phyloP scores from a whole-genome alignment of 108 stramenopile genomes.

The Skeletonema potamos region DNA sequence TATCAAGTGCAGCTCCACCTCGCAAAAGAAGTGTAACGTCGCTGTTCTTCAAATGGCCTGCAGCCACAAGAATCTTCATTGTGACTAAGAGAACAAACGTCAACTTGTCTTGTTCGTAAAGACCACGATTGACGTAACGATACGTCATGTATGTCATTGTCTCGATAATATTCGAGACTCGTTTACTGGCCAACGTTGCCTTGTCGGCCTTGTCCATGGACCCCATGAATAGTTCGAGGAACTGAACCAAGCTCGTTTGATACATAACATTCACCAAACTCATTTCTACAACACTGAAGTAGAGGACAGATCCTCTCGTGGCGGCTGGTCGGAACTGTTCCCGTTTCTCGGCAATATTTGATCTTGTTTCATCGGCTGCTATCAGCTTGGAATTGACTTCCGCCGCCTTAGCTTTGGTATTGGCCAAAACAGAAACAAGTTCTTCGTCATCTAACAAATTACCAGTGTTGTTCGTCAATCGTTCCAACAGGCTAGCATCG shows the following conservation, averaged over 20 bases:
- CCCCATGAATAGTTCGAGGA: conserved; percentile 84
- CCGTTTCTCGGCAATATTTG: conserved; percentile 87
- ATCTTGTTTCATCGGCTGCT: conserved; percentile 86
- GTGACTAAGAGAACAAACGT: conserved; percentile 88
- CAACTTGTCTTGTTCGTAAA: conserved; percentile 91
- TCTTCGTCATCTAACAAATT: conserved; percentile 91
- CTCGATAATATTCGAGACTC: conserved; percentile 90
- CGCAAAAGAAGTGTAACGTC: conserved; percentile 83
- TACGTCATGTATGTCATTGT: conserved; percentile 92
- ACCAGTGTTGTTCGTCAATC: conserved; percentile 85
- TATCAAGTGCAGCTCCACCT: conserved; percentile 90
- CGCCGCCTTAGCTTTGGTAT: conserved; percentile 90
- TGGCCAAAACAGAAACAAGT: conserved; percentile 85
- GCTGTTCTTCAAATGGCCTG: conserved; percentile 58
- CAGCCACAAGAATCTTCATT: conserved; percentile 87
- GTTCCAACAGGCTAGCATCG: conserved; percentile 84
- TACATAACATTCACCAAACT: conserved; percentile 90
- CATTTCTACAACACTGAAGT: conserved; percentile 92
- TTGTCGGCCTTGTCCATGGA: conserved; percentile 87
- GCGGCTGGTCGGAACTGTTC: conserved; percentile 93
- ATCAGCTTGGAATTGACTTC: conserved; percentile 87
- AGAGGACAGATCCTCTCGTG: conserved; percentile 85
- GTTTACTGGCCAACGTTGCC: conserved; percentile 80
- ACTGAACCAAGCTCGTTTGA: conserved; percentile 90
- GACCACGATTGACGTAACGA: conserved; percentile 90